Base-by-base conservation (phyloP, 306 rosid species). In the Citrullus mucosospermus region DNA sequence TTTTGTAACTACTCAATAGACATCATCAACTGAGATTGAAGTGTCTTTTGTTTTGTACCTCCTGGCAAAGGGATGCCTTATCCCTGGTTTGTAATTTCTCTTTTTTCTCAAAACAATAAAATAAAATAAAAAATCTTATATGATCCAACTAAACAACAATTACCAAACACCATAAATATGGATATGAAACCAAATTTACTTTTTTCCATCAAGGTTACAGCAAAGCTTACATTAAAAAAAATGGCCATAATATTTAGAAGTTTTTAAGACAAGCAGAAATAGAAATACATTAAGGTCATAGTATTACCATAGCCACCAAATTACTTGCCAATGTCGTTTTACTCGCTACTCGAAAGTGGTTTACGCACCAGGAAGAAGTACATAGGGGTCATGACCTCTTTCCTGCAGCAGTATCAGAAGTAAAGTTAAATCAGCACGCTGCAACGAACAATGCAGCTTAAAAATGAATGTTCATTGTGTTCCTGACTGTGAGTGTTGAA, bases 361-460 rank as follows among this genome's bases (percentile, higher is more conserved):
- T 94, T 94, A 79, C 88, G 86, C 4, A 86, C 98, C 90, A 95
- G 69, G 86, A 94, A 94, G 93, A 95, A 94, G 84, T 90, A 94
- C 95, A 92, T 79, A 28, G 98, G 97, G 3, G 98, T 94, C 87
- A 94, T 90, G 60, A 95, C 90, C 84, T 89, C 98, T 78, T 58
- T 92, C 93, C 98, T 91, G 89, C 74, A 43, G 55, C 53, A 80
- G 57, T 15, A 70, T 12, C 0, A 69, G 28, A 16, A 66, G 6
- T 76, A 68, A 55, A 18, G 20, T 57, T 16, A 9, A 51, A 56
- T 34, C 44, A 51, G 36, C 34, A 28, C 14, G 4, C 54, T 48
- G 55, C 2, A 34, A 34, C 6, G 39, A 16, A 5, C 57, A 1
- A 20, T 20, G 59, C 41, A 4, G 8, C 30, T 36, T 6, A 62